Percentiles rank a stretch among this genome's conserved stretches.
Conservation (phyloP, 108 stramenopile species). For the Fragilaria crotonensis region DNA sequence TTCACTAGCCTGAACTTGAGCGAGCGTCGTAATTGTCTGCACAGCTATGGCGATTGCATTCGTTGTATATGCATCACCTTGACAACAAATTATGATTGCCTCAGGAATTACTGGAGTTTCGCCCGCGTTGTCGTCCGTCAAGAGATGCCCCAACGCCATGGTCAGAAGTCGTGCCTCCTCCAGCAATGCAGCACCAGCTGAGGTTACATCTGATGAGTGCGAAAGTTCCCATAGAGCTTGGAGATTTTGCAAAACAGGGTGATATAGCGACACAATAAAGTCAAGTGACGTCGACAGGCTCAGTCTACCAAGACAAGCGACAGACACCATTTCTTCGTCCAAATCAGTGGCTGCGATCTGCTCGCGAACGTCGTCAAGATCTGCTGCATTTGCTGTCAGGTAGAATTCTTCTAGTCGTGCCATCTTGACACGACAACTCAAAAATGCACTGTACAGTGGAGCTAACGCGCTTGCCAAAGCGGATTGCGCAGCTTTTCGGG, state of each 20-base stretch:
- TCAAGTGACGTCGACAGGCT: slow-evolving; percentile 45
- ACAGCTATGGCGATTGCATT: slow-evolving; percentile 45
- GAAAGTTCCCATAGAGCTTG: slow-evolving; percentile 42
- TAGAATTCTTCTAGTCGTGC: slow-evolving; percentile 72
- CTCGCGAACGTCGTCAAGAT: slow-evolving; percentile 79
- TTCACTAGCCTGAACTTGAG: slow-evolving; percentile 61
- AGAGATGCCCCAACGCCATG: slow-evolving; percentile 56
- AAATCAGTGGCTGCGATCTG: slow-evolving; percentile 56
- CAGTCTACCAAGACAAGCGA: slow-evolving; percentile 57
- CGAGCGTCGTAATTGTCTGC: slow-evolving; percentile 39
- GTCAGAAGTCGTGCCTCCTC: slow-evolving; percentile 77
- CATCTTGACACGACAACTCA: slow-evolving; percentile 57
- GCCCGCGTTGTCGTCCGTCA: slow-evolving; percentile 76
- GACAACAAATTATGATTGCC: slow-evolving; percentile 45
- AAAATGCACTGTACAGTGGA: slow-evolving; percentile 59
- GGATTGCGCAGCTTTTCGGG: slow-evolving; percentile 24
- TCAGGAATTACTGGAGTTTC: slow-evolving; percentile 72
- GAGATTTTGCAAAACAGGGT: slow-evolving; percentile 41
- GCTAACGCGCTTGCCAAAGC: slow-evolving; percentile 36
- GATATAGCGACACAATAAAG: slow-evolving; percentile 47
- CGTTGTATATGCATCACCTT: slow-evolving; percentile 21
- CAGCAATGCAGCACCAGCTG: slow-evolving; percentile 64
- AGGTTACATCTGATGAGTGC: slow-evolving; percentile 26
- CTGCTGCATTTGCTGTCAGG: slow-evolving; percentile 41
- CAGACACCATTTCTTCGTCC: slow-evolving; percentile 73